Percentiles rank a stretch among this genome's conserved stretches.
Evolutionary conservation across 768 basidiomycete genomes (phyloP).

Genomic region (Russula sp.): DNA sequence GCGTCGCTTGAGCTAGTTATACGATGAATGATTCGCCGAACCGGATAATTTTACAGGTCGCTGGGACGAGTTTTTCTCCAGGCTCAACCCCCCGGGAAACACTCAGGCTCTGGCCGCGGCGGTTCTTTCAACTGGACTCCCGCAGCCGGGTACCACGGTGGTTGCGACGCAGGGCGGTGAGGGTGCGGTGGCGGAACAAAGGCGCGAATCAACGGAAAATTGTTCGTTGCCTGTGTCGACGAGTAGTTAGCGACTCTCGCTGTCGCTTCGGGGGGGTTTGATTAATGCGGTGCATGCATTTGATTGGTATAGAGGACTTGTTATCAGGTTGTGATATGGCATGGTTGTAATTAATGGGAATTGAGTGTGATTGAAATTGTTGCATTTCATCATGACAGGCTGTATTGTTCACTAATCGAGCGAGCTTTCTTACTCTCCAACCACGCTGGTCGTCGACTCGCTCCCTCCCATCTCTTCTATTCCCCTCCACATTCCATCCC

Average conservation of each 20-base stretch:
- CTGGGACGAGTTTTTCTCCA: slow-evolving; percentile 80
- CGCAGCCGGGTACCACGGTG: slow-evolving; percentile 2
- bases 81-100: slow-evolving; percentile 32
- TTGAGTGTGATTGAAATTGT: background rate
- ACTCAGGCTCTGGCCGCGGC: slow-evolving; percentile 5
- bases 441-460: background rate
- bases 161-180: background rate
- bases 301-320: slow-evolving; percentile 6
- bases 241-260: background rate
- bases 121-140: slow-evolving; percentile 4
- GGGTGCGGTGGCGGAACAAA: background rate
- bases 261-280: background rate
- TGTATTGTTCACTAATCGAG: background rate
- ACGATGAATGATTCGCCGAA: slow-evolving; percentile 15
- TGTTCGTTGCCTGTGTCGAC: background rate
- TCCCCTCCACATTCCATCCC: background rate
- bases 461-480: background rate
- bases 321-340: background rate
- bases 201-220: background rate
- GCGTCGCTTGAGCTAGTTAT: slow-evolving; percentile 32
- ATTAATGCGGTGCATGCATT: background rate
- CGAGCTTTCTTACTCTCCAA: background rate
- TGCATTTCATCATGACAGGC: background rate
- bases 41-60: slow-evolving; percentile 49
- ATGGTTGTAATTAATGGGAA: background rate